A percentile compares a stretch with the other conserved stretches of the same genome.
phyloP scores from a whole-genome alignment of 495 filamentous ascomycete genomes.

The Acidomyces sp. region DNA sequence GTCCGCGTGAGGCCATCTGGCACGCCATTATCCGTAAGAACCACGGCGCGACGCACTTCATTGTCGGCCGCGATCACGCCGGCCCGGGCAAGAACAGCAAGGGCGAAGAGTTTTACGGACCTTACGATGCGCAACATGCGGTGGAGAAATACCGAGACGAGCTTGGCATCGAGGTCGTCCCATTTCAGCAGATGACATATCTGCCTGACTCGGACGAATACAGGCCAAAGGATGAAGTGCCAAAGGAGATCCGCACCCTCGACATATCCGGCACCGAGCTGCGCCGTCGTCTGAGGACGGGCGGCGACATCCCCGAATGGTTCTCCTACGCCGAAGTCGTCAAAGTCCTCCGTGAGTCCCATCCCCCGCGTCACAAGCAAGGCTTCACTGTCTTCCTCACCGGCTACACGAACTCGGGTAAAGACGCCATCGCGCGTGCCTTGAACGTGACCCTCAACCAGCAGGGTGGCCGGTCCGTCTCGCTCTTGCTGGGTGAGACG shows the following conservation, averaged over 20 bases:
- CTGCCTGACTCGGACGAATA: conserved; percentile 96
- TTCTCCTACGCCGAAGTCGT: conserved; percentile 99
- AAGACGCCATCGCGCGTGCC: conserved; percentile 89
- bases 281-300: conserved; percentile 73
- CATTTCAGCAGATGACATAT: conserved; percentile 99
- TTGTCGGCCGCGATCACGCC: conserved; percentile 94
- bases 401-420: conserved; percentile 90
- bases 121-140: conserved; percentile 94
- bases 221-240: conserved; percentile 77
- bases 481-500: conserved; percentile 86
- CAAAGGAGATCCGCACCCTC: conserved; percentile 69
- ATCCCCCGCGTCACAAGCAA: conserved; percentile 75
- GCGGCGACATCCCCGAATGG: conserved; percentile 93
- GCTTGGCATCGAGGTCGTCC: conserved; percentile 95
- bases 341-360: conserved; percentile 84
- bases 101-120: conserved; percentile 93
- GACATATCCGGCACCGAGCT: conserved; percentile 97
- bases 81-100: conserved; percentile 94
- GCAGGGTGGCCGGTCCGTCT: conserved; percentile 88
- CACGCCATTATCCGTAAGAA: conserved; percentile 99
- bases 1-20: conserved; percentile 97
- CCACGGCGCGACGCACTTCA: conserved; percentile 97
- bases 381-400: conserved; percentile 98
- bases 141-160: conserved; percentile 94
- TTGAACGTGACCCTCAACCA: conserved; percentile 97